These are phyloP conservation scores for Pleurotus djamor DNA, from an alignment of 768 basidiomycete species.

Conservation along the genomic window DNA sequence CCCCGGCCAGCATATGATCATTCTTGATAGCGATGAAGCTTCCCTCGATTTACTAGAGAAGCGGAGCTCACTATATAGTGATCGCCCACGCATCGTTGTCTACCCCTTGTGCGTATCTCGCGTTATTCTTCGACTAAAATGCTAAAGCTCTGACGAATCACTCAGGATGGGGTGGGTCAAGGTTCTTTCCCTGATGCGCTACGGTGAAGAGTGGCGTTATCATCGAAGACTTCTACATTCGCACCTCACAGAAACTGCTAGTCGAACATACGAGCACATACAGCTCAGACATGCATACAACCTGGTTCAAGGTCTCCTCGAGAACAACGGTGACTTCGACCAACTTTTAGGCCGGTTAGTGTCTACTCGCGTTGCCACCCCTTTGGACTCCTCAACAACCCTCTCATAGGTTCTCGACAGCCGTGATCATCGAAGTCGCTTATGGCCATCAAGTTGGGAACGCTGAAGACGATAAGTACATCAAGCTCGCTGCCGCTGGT, in stretches of 20 bases:
- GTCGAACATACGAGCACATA: background rate
- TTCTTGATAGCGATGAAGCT: background rate
- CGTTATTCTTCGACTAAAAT: background rate
- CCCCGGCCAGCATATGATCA: background rate
- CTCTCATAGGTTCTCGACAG: slow-evolving; percentile 17
- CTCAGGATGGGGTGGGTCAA: background rate
- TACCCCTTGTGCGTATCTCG: background rate
- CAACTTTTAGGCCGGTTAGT: background rate
- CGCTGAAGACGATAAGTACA: slow-evolving; percentile 18
- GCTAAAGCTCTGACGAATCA: background rate
- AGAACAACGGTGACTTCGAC: background rate
- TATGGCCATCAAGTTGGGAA: slow-evolving; percentile 18
- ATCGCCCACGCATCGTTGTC: background rate
- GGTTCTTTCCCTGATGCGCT: background rate
- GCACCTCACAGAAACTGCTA: background rate
- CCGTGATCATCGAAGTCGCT: slow-evolving; percentile 16
- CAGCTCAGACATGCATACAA: background rate
- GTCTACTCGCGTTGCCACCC: background rate
- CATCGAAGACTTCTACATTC: background rate
- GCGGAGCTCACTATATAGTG: background rate
- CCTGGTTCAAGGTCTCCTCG: background rate
- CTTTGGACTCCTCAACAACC: background rate
- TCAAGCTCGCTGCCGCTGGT: slow-evolving; percentile 14
- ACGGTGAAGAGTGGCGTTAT: background rate
- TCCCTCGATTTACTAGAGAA: background rate